Percentiles rank a stretch among this genome's conserved stretches.
phyloP scores from a whole-genome alignment of 768 basidiomycete species.

The Lentinula boryana region DNA sequence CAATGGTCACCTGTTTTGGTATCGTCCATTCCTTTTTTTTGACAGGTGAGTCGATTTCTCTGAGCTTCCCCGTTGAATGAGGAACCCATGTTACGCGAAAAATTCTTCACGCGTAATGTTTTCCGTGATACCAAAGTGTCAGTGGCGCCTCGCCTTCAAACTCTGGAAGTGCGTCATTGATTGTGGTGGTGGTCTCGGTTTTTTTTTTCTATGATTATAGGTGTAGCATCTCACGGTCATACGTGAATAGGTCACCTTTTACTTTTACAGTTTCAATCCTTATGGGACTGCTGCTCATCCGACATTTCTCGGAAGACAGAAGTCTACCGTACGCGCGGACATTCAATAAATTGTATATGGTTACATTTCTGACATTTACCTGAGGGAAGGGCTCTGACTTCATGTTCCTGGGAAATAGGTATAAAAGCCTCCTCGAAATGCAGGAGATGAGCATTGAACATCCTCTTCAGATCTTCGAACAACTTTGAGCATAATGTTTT shows the following conservation, averaged over 20 bases:
- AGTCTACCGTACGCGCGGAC: too few species aligned
- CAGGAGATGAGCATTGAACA: not conserved
- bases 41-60: too few species aligned
- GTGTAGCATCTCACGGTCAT: not conserved
- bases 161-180: not conserved
- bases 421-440: not conserved
- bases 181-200: too few species aligned
- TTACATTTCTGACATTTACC: not conserved
- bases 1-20: too few species aligned
- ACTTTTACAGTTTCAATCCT: too few species aligned
- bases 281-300: too few species aligned
- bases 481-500: not conserved
- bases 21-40: too few species aligned
- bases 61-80: not conserved
- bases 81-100: not conserved
- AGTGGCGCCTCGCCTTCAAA: not conserved
- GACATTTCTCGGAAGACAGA: too few species aligned
- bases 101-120: not conserved
- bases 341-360: too few species aligned
- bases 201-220: not conserved
- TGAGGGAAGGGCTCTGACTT: not conserved
- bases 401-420: not conserved
- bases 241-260: not conserved
- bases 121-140: not conserved
- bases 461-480: not conserved